Evolutionary conservation across 2,329 filamentous ascomycete species (phyloP).

Genomic region (Penicillium sp.): DNA sequence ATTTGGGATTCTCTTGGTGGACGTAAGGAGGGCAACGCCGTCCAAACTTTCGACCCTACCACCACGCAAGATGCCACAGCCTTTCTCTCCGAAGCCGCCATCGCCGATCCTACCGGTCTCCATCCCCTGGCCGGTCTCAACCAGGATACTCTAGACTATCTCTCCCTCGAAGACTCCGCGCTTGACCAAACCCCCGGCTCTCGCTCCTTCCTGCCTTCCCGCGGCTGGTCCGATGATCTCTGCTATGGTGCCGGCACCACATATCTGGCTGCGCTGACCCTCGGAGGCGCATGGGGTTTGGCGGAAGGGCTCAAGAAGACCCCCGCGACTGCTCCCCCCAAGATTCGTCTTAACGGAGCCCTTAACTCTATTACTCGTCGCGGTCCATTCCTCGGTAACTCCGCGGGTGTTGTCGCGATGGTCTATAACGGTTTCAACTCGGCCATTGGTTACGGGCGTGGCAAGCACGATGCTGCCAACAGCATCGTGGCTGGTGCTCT

Average conservation of each 20-base stretch:
- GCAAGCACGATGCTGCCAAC: slow-evolving; percentile 89
- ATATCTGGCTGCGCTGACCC: slow-evolving; percentile 81
- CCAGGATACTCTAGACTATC: slow-evolving; percentile 90
- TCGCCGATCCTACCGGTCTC: slow-evolving; percentile 84
- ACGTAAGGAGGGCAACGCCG: slow-evolving; percentile 60
- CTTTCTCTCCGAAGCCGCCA: slow-evolving; percentile 76
- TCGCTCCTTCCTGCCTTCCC: slow-evolving; percentile 86
- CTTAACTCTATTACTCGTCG: slow-evolving; percentile 92
- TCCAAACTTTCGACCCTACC: slow-evolving; percentile 70
- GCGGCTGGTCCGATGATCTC: slow-evolving; percentile 96
- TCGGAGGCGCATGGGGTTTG: slow-evolving; percentile 91
- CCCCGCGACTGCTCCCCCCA: slow-evolving; percentile 74
- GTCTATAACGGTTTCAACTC: slow-evolving; percentile 95
- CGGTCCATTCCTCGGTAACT: slow-evolving; percentile 95
- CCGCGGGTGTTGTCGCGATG: slow-evolving; percentile 92
- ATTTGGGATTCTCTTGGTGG: slow-evolving; percentile 67
- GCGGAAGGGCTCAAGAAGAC: slow-evolving; percentile 82
- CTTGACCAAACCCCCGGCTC: slow-evolving; percentile 84
- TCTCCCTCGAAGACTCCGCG: slow-evolving; percentile 88
- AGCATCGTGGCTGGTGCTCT: slow-evolving; percentile 82
- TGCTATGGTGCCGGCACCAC: slow-evolving; percentile 97
- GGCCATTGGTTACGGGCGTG: slow-evolving; percentile 74
- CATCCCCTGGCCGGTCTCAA: slow-evolving; percentile 94
- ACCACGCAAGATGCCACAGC: slow-evolving; percentile 80
- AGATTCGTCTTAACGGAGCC: slow-evolving; percentile 89